Conservation (phyloP, 768 basidiomycete genomes). For the Tulasnella sp. region DNA sequence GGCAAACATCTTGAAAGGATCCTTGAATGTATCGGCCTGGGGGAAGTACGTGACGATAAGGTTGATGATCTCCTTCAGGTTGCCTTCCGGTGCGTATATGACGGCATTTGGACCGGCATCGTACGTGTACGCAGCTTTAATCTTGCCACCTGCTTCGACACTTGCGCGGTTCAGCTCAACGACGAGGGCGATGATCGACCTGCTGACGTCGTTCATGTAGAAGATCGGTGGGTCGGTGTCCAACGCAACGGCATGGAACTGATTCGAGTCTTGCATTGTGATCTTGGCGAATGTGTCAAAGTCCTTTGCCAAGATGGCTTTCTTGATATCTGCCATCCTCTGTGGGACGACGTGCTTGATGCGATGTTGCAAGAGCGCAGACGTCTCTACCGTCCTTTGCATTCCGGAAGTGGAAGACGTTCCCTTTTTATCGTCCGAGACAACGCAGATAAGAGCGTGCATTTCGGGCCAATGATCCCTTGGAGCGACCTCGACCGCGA, state of each 20-base stretch:
- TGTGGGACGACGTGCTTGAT: constrained; percentile 78
- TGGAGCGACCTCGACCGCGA: constrained; percentile 80
- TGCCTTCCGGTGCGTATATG: constrained; percentile 75
- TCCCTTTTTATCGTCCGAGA: constrained; percentile 92
- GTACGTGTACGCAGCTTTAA: constrained; percentile 95
- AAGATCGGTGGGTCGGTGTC: constrained; percentile 98
- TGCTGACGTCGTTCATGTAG: constrained; percentile 96
- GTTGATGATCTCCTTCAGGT: constrained; percentile 69
- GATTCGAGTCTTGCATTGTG: constrained; percentile 97
- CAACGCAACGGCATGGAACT: constrained; percentile 96
- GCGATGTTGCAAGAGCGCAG: constrained; percentile 77
- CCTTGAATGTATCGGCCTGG: constrained; percentile 64
- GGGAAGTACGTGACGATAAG: constrained; percentile 84
- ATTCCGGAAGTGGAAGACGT: constrained; percentile 92
- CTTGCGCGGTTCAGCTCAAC: constrained; percentile 86
- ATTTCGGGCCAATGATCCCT: constrained; percentile 88
- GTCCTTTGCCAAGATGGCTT: constrained; percentile 69
- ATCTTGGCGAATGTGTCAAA: constrained; percentile 84
- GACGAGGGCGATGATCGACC: constrained; percentile 85
- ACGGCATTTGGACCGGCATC: constrained; percentile 99
- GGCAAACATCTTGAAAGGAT: constrained; percentile 58
- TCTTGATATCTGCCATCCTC: constrained; percentile 73
- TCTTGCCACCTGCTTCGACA: constrained; percentile 46
- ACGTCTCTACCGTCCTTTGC: constrained; percentile 96
- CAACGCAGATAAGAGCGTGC: constrained; percentile 95